Conservation (phyloP, 2,329 filamentous ascomycete genomes). For the Sclerotinia subarctica region DNA sequence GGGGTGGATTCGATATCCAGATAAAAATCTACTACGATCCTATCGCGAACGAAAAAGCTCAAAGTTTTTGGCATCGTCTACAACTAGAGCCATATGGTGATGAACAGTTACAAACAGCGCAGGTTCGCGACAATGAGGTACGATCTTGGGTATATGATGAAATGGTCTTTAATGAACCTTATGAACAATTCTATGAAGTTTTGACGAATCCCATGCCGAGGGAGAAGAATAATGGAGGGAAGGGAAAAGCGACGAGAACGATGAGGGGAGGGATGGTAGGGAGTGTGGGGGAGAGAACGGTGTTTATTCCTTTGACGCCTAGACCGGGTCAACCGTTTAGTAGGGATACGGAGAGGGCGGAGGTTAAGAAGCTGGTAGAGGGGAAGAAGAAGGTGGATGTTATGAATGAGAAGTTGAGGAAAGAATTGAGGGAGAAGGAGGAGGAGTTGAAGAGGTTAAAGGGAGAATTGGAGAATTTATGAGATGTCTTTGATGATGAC, state of each 20-base stretch:
- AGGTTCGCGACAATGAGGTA: constrained; percentile 59
- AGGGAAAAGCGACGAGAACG: constrained; percentile 54
- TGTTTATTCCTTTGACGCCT: constrained; percentile 68
- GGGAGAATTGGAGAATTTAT: constrained; percentile 8
- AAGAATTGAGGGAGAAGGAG: constrained; percentile 33
- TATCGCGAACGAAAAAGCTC: constrained; percentile 86
- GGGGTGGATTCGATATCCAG: constrained; percentile 97
- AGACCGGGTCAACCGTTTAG: constrained; percentile 70
- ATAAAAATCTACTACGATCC: constrained; percentile 91
- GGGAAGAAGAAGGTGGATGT: constrained; percentile 62
- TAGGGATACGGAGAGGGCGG: constrained; percentile 63
- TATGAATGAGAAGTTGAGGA: constrained; percentile 29
- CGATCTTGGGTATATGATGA: constrained; percentile 85
- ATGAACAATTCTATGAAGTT: constrained; percentile 84
- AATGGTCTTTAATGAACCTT: constrained; percentile 95
- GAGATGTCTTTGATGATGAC: not conserved
- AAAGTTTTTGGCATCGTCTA: constrained; percentile 91
- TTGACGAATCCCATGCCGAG: constrained; percentile 65
- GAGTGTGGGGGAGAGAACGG: constrained; percentile 60
- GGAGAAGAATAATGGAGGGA: constrained; percentile 47
- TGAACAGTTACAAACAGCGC: constrained; percentile 63
- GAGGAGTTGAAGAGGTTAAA: constrained; percentile 29
- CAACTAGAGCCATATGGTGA: constrained; percentile 88
- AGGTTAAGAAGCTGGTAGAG: constrained; percentile 59
- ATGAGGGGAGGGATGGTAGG: constrained; percentile 40